Base-by-base conservation (phyloP, 108 stramenopile species). In the Cyclostephanos tholiformis region DNA sequence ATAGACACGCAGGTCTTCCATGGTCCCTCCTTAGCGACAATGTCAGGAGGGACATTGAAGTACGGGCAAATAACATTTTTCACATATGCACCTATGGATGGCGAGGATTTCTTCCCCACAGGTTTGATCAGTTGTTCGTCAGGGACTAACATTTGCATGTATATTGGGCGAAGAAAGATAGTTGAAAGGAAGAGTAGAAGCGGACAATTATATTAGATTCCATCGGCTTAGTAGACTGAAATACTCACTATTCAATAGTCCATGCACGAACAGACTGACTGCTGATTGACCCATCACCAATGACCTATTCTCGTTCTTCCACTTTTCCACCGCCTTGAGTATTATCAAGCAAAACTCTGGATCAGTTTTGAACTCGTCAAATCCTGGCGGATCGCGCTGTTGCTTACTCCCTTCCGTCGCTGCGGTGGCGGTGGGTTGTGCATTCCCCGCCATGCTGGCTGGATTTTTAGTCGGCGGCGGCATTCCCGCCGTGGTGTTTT, bases 221-320 rank as follows among this genome's bases (percentile, higher is more conserved):
- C n/a, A n/a, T n/a, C n/a, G n/a, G n/a, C n/a, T 26, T 17, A 20
- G 22, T 20, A 2, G 38, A 39, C 27, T 62, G 20, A 9, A 36
- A 41, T 2, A 62, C 61, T 62, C 30, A 62, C 61, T 62, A 8
- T 43, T 62, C 61, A 62, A 39, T n/a, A 62, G 23, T 6, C 61
- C 61, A 29, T 39, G 61, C 3, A 62, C 61, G 23, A 62, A 62
- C 35, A 62, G 10, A 6, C 61, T 38, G 29, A 27, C 57, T 1
- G 27, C 30, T 6, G 16, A 35, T 20, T 58, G 29, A 14, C 12
- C 17, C 8, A 13, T 27, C 36, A 22, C n/a, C 39, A 6, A 0
- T 38, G n/a, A n/a, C 38, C 22, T 62, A 30, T 62, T 22, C 16
- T 17, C 61, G 20, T 44, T 19, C 61, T 36, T 62, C 8, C 16